Conservation (phyloP, 306 rosid species). For the Pueraria montana region DNA sequence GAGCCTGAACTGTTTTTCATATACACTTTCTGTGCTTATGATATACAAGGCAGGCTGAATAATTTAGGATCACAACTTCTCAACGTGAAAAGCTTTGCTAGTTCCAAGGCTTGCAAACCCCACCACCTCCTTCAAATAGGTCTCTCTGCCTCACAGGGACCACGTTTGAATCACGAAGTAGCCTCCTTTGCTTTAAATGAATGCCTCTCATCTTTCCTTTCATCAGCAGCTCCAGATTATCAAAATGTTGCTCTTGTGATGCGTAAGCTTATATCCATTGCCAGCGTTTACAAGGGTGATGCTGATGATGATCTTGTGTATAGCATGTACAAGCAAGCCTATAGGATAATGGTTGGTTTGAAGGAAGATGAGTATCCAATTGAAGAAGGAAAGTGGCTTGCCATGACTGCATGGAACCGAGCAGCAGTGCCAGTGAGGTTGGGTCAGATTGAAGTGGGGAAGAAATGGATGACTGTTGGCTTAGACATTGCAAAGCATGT, state of each 20-base stretch:
- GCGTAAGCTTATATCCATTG: constrained; percentile 77
- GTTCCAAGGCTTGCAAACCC: constrained; percentile 79
- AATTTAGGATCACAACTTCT: constrained; percentile 69
- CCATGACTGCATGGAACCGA: constrained; percentile 96
- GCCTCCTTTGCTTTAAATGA: constrained; percentile 81
- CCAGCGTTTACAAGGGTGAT: constrained; percentile 83
- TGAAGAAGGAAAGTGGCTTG: constrained; percentile 96
- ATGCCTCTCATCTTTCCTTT: constrained; percentile 80
- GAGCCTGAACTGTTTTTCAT: constrained; percentile 77
- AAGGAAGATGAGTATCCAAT: constrained; percentile 84
- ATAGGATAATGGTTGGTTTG: constrained; percentile 87
- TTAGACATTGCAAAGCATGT: constrained; percentile 82
- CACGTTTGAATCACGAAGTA: constrained; percentile 72
- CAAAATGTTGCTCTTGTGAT: constrained; percentile 73
- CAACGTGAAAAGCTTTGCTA: constrained; percentile 66
- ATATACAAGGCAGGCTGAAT: constrained; percentile 82
- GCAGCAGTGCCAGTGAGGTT: constrained; percentile 83
- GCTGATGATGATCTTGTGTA: constrained; percentile 80
- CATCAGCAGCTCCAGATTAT: constrained; percentile 78
- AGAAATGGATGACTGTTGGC: constrained; percentile 87
- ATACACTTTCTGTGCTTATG: constrained; percentile 76
- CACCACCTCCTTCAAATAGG: constrained; percentile 83
- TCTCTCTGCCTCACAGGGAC: constrained; percentile 78
- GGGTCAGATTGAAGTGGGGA: constrained; percentile 81
- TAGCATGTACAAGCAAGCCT: constrained; percentile 80